These are phyloP conservation scores for Boletus semigastroideus DNA, from an alignment of 1,284 basidiomycete genomes.

Conservation along the genomic window DNA sequence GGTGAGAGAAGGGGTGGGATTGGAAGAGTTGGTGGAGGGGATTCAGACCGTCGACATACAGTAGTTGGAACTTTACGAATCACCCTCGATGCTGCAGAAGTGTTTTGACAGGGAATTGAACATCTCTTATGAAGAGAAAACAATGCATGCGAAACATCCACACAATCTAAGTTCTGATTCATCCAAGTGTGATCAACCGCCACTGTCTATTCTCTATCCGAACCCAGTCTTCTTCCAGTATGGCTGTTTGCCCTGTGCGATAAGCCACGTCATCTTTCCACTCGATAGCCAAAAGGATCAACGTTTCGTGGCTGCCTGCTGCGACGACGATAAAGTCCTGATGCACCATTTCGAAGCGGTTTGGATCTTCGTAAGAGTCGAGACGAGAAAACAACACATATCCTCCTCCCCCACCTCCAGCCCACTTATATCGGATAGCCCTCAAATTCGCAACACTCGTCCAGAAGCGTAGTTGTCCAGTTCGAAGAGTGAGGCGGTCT, in stretches of 20 bases:
- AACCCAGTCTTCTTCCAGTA: conserved; percentile 5
- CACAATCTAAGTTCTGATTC: conserved; percentile 1
- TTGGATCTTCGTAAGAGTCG: not conserved
- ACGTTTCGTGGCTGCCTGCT: not conserved
- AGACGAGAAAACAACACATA: not conserved
- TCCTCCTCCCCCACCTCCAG: not conserved
- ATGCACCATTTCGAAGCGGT: conserved; percentile 3
- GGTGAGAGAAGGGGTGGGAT: too few relatives aligned
- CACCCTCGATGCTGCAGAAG: too few relatives aligned
- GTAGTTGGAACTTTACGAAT: too few relatives aligned
- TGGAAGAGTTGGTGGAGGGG: too few relatives aligned
- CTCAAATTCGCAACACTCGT: conserved; percentile 11
- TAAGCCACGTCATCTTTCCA: conserved; percentile 20
- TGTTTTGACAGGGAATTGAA: too few relatives aligned
- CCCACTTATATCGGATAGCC: not conserved
- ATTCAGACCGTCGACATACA: too few relatives aligned
- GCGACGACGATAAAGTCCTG: conserved; percentile 23
- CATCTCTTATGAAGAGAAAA: too few relatives aligned
- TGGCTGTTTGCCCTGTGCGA: not conserved
- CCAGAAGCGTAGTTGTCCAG: conserved; percentile 18
- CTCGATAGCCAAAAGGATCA: conserved; percentile 18
- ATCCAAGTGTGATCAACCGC: conserved; percentile 17
- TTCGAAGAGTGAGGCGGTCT: not conserved
- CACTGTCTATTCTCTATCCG: conserved; percentile 18
- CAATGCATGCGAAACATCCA: too few relatives aligned